Evolutionary conservation across 2,329 filamentous ascomycete species (phyloP).

Genomic region (Coniella lustricola): DNA sequence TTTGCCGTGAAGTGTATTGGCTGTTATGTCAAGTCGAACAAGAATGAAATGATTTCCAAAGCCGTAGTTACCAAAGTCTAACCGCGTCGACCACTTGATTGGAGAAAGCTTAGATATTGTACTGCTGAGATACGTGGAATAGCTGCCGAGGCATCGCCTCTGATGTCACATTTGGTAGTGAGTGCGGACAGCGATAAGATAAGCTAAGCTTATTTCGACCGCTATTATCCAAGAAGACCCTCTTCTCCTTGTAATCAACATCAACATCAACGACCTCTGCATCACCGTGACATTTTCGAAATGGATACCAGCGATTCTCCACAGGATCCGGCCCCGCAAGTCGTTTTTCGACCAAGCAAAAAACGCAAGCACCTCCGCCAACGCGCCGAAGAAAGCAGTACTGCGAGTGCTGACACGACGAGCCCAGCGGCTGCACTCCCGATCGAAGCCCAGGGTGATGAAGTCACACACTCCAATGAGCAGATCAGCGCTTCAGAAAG

Average conservation of each 20-base stretch:
- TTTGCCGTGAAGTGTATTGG: background rate
- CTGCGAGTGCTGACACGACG: constrained; percentile 1
- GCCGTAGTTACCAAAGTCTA: background rate
- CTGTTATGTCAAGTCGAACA: background rate
- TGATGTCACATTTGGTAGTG: constrained; percentile 1
- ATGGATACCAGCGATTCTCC: constrained; percentile 21
- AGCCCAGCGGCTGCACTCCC: background rate
- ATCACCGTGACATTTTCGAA: background rate
- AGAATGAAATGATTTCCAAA: background rate
- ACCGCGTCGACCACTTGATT: too few species aligned
- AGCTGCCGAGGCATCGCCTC: background rate
- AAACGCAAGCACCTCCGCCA: constrained; percentile 55
- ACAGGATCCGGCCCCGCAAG: constrained; percentile 22
- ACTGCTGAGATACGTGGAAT: too few species aligned
- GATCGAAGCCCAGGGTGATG: constrained; percentile 9
- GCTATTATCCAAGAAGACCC: background rate
- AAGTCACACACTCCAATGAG: constrained; percentile 11
- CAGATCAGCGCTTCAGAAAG: constrained; percentile 12
- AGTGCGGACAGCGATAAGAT: constrained; percentile 9
- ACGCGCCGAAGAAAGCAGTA: constrained; percentile 27
- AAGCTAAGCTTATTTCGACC: constrained; percentile 12
- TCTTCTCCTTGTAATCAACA: background rate
- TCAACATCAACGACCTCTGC: background rate
- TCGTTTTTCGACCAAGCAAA: constrained; percentile 50
- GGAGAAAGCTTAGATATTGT: too few species aligned